Conservation (phyloP, 305 asterid species). For the Fraxinus latifolia region DNA sequence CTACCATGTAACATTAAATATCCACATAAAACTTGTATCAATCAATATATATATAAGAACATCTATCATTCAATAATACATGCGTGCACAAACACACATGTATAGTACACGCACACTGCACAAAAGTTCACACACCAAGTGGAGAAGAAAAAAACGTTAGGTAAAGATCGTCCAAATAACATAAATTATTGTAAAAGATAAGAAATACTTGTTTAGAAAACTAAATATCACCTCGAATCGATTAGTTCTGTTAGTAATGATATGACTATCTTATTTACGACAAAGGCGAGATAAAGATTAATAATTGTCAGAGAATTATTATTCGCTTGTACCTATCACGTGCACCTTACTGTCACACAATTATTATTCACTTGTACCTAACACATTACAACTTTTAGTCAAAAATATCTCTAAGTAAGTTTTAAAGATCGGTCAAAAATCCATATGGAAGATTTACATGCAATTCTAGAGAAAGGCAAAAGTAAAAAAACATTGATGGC, state of each 20-base stretch:
- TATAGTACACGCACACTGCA: neutral
- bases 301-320: no score
- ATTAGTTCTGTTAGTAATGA: neutral
- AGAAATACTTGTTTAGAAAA: neutral
- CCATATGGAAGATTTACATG: neutral
- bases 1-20: neutral
- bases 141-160: neutral
- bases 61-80: neutral
- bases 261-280: neutral
- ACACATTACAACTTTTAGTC: neutral
- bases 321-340: neutral
- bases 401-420: no score
- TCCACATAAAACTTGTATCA: neutral
- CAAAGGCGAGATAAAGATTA: neutral
- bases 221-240: neutral
- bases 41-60: neutral
- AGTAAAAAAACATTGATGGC: neutral
- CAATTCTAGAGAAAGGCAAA: neutral
- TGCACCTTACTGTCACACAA: neutral
- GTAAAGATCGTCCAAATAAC: neutral
- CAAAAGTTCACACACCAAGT: neutral
- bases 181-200: neutral
- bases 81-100: neutral
- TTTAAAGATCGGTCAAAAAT: no score
- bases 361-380: no score